These are phyloP conservation scores for Backusella luteola DNA, from an alignment of 192 early-diverging fungal species.

Conservation along the genomic window DNA sequence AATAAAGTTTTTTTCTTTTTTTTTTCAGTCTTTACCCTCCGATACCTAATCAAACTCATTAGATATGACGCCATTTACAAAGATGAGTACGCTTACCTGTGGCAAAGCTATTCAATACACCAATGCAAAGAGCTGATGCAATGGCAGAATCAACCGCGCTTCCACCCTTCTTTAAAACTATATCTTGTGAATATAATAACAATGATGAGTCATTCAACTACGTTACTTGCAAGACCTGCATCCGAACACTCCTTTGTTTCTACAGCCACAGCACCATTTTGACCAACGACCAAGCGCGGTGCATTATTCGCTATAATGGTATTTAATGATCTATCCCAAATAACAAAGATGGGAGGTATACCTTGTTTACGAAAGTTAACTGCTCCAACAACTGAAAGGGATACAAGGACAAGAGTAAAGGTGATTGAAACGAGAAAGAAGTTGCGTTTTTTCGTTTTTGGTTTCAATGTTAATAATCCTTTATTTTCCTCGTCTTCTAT, in stretches of 20 bases:
- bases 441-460: neutral
- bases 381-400: neutral
- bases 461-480: neutral
- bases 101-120: slow-evolving; percentile 85
- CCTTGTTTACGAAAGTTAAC: neutral
- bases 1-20: neutral
- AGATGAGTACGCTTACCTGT: slow-evolving; percentile 46
- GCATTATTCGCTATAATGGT: neutral
- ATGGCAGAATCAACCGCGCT: slow-evolving; percentile 89
- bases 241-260: slow-evolving; percentile 69
- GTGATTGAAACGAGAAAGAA: neutral
- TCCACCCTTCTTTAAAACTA: slow-evolving; percentile 79
- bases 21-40: slow-evolving; percentile 52
- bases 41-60: slow-evolving; percentile 43
- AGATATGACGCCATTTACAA: slow-evolving; percentile 16
- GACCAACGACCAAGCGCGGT: slow-evolving; percentile 38
- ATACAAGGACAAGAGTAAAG: neutral
- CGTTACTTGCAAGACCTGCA: slow-evolving; percentile 60
- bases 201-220: neutral
- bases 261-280: slow-evolving; percentile 65
- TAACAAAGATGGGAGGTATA: neutral
- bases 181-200: neutral
- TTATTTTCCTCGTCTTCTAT: neutral
- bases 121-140: slow-evolving; percentile 83
- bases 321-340: neutral